Base-by-base conservation (phyloP, 2,329 filamentous ascomycete genomes). In the Chaetomium sp. region DNA sequence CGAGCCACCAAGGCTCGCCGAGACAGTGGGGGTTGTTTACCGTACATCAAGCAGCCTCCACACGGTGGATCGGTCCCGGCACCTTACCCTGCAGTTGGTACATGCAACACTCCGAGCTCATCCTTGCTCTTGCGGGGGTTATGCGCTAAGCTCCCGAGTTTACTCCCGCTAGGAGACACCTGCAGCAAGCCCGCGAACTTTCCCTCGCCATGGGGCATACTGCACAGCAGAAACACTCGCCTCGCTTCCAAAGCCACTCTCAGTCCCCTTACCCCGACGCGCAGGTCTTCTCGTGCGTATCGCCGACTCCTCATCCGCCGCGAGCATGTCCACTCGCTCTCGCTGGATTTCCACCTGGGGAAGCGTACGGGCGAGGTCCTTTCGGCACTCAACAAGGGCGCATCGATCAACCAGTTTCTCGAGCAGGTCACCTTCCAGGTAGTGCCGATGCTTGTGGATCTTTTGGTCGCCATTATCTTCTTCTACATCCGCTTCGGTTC, bases 341-440 rank as follows among this genome's bases (percentile, higher is more conserved):
- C 91, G 70, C 79, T 97, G 62, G 94, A 97, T 69, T 99, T 99
- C 67, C 94, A 99, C 68, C 81, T 97, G 3, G 91, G 90, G 52
- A 99, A 99, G 74, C 89, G 92, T 67, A 99, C 94, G 0, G 94
- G 94, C 60, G 94, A 99, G 72, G 91, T 99, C 7, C 76, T 97
- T 12, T 97, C 92, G 10, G 94, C 94, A 0, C 79, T 99, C 61
- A 96, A 94, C 74, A 99, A 99, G 71, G 94, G 94, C 46, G 91
- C 87, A 58, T 89, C 92, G 3, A 95, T 99, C 76, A 97, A 97
- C 67, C 90, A 88, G 5, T 99, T 99, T 69, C 80, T 99, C 55
- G 94, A 97, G 72, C 91, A 96, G 71, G 85, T 96, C 62, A 97
- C 92, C 0, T 99, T 99, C 68, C 89, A 95, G 68, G 89, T 99